Percentiles rank a stretch among this genome's conserved stretches.
Evolutionary conservation across 1,284 basidiomycete species (phyloP).

Genomic region (Singerocomus inundabilis): DNA sequence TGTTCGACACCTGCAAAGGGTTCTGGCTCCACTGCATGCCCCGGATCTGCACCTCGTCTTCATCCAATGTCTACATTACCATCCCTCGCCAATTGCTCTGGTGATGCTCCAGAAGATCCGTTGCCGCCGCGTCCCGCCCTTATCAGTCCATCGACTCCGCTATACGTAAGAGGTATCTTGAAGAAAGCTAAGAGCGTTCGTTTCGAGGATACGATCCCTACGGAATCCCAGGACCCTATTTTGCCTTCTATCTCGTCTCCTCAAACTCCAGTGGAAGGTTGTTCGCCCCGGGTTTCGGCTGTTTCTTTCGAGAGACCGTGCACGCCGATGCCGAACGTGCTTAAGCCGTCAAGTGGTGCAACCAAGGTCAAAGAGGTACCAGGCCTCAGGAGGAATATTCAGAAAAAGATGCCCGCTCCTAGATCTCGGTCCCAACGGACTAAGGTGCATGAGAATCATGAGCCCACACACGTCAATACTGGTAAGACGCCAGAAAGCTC

Average conservation of each 20-base stretch:
- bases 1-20: constrained; percentile 15
- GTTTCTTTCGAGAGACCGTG: constrained; percentile 13
- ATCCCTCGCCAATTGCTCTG: background rate
- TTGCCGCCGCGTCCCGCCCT: constrained; percentile 34
- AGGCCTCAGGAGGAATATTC: background rate
- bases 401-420: constrained; percentile 11
- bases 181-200: constrained; percentile 35
- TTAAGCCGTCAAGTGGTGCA: background rate
- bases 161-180: constrained; percentile 31
- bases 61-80: background rate
- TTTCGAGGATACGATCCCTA: constrained; percentile 26
- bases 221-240: constrained; percentile 1
- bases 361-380: constrained; percentile 1
- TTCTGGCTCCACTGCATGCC: background rate
- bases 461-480: background rate
- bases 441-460: constrained; percentile 14
- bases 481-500: constrained; percentile 1
- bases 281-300: constrained; percentile 15
- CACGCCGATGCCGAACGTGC: constrained; percentile 7
- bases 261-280: constrained; percentile 8
- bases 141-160: constrained; percentile 28
- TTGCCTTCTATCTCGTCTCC: background rate
- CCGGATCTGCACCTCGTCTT: background rate
- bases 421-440: constrained; percentile 17
- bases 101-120: constrained; percentile 26